Evolutionary conservation across 257 asterid species (phyloP), one percentile per base, ranked within the genome.

Genomic region (Solanum clarkiae): DNA sequence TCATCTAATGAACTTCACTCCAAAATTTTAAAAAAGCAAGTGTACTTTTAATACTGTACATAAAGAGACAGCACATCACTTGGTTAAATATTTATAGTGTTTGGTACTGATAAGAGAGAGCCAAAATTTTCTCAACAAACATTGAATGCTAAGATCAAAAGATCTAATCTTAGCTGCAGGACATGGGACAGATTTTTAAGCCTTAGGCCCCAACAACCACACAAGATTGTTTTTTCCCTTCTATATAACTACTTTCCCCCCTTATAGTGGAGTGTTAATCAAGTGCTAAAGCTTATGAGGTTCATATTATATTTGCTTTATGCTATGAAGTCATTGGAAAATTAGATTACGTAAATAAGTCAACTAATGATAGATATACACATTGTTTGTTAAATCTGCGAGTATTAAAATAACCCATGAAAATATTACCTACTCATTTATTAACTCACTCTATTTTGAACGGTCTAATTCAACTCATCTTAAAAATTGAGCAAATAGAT

Each of bases 1-100:
- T 68, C 49, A 63, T 62, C 80, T 82, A 47, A 82, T 82, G 40
- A 82, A 53, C 85, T 83, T 60, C 56, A 82, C 85, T 82, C 85
- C 71, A 57, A 81, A 36, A 36, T 36, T 36, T 36, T 36, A 36
- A 36, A 36, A 60, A 81, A 63, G 79, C 80, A 82, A 80, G 62
- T 17, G 80, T 22, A 83, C 85, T 65, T 83, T 49, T 49, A 10
- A 62, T 44, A 82, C 85, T 42, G 59, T 82, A 59, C 44, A 51
- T 24, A 22, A 45, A 32, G 29, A 51, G 75, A 44, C 79, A 82
- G 45, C 45, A 49, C 82, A 49, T 49, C 74, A 36, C 74, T 60
- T 82, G 85, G 29, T 82, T 44, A 60, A 47, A 62, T 42, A 59
- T 40, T 74, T 4, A 7, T 24, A 49, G 22, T 75, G 82, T 75